A percentile compares a stretch with the other conserved stretches of the same genome.
phyloP scores from a whole-genome alignment of 78 protist species.

The Planoprotostelium fungivorum region DNA sequence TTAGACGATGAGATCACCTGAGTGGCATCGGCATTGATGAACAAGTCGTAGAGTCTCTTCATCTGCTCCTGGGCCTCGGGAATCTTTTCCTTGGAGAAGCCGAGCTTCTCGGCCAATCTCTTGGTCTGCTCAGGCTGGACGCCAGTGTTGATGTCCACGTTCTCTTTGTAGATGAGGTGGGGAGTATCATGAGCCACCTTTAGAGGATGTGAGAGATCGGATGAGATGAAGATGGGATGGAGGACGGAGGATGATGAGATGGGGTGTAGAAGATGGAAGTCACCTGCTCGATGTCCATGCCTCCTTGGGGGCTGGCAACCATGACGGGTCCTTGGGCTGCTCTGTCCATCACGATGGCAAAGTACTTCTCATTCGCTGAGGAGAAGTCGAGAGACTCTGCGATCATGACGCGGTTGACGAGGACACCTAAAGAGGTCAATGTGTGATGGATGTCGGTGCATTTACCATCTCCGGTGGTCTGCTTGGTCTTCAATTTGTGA shows the following conservation, averaged over 20 bases:
- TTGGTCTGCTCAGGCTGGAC: constrained; percentile 55
- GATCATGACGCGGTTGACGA: constrained; percentile 51
- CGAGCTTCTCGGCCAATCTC: constrained; percentile 61
- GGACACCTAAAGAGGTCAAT: neutral
- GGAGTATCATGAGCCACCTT: constrained; percentile 68
- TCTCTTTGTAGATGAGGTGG: constrained; percentile 60
- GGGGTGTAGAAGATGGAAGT: constrained; percentile 13
- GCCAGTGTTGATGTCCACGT: constrained; percentile 82
- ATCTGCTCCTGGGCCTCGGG: constrained; percentile 68
- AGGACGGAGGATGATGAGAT: neutral
- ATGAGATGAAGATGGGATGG: neutral
- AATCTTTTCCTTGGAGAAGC: constrained; percentile 46
- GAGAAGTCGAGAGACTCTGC: constrained; percentile 55
- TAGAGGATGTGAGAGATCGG: neutral
- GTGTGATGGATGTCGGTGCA: neutral
- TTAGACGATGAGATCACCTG: neutral
- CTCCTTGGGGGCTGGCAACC: constrained; percentile 80
- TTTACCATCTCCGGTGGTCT: constrained; percentile 75
- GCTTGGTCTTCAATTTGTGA: constrained; percentile 88
- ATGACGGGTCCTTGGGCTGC: constrained; percentile 59
- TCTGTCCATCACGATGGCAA: constrained; percentile 96
- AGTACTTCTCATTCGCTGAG: constrained; percentile 77
- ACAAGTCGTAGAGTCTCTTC: constrained; percentile 70
- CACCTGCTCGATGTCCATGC: constrained; percentile 90
- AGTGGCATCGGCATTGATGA: constrained; percentile 80